A percentile compares a stretch with the other conserved stretches of the same genome.
phyloP scores from a whole-genome alignment of 2,329 filamentous ascomycete genomes.

The Pseudogymnoascus pannorum region DNA sequence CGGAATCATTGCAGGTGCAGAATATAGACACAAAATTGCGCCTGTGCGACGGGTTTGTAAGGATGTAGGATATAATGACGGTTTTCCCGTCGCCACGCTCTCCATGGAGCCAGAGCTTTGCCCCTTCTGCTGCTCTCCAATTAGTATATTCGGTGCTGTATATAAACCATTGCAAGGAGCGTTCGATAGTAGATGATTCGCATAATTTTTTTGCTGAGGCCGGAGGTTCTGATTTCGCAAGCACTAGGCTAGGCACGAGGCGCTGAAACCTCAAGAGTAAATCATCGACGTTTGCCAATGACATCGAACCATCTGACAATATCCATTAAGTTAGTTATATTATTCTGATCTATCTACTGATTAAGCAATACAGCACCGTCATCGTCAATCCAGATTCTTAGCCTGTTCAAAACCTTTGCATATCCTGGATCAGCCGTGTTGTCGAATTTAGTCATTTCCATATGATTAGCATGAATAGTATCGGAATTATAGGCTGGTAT shows the following conservation, averaged over 20 bases:
- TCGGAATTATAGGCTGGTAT: slow-evolving; percentile 25
- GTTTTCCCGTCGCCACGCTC: neutral
- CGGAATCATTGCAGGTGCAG: neutral
- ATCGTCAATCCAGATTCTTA: slow-evolving; percentile 1
- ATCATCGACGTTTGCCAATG: neutral
- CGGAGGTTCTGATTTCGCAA: neutral
- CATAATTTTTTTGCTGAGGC: neutral
- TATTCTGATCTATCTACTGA: neutral
- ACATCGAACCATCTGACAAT: neutral
- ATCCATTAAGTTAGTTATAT: neutral
- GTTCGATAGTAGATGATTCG: neutral
- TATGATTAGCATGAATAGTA: slow-evolving; percentile 29
- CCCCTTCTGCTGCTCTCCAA: neutral
- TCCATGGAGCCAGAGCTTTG: neutral
- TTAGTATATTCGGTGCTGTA: neutral
- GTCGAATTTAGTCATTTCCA: slow-evolving; percentile 29
- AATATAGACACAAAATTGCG: neutral
- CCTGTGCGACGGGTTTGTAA: neutral
- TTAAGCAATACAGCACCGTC: neutral
- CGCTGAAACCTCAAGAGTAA: neutral
- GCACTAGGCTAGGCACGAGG: neutral
- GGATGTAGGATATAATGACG: neutral
- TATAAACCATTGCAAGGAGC: neutral
- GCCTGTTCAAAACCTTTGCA: slow-evolving; percentile 1
- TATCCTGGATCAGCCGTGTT: slow-evolving; percentile 13